Percentiles rank a stretch among this genome's conserved stretches.
Evolutionary conservation across 371 early-diverging fungal genomes (phyloP).

Genomic region (Syncephalastrum racemosum): DNA sequence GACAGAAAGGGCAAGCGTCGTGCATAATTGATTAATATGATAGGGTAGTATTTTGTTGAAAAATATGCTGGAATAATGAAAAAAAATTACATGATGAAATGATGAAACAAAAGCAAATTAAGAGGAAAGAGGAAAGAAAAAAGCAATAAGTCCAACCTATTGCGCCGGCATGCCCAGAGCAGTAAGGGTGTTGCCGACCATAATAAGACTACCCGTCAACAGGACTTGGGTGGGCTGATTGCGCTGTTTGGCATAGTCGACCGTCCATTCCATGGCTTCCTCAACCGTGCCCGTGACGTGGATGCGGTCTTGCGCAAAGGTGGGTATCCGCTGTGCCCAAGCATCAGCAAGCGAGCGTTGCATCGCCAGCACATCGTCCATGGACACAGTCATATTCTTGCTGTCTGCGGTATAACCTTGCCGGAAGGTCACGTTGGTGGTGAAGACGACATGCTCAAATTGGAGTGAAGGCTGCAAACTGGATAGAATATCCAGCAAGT

Average conservation of each 20-base stretch:
- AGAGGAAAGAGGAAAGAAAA: no score
- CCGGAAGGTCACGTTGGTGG: conserved; percentile 69
- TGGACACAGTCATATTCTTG: conserved; percentile 61
- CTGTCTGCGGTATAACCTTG: conserved; percentile 57
- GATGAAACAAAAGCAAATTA: no score
- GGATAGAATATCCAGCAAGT: conserved; percentile 55
- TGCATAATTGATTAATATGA: conserved; percentile 4
- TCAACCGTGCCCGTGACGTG: conserved; percentile 66
- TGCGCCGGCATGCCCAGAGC: conserved; percentile 54
- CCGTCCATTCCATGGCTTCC: conserved; percentile 70
- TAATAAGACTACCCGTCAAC: conserved; percentile 92
- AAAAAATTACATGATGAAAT: no score
- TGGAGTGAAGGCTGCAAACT: conserved; percentile 35
- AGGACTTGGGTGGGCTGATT: conserved; percentile 57
- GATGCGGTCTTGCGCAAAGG: conserved; percentile 26
- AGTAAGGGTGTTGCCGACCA: conserved; percentile 86
- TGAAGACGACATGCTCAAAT: conserved; percentile 73
- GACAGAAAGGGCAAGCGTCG: conserved; percentile 21
- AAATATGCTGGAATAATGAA: no score
- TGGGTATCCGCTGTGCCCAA: conserved; percentile 50
- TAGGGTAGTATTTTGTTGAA: no score
- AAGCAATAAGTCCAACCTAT: conserved; percentile 8
- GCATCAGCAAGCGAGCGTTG: conserved; percentile 53
- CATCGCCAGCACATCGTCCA: conserved; percentile 54
- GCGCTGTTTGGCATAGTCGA: conserved; percentile 35